These are phyloP conservation scores for Septoria linicola DNA, from an alignment of 2,329 filamentous ascomycete species.

Conservation along the genomic window DNA sequence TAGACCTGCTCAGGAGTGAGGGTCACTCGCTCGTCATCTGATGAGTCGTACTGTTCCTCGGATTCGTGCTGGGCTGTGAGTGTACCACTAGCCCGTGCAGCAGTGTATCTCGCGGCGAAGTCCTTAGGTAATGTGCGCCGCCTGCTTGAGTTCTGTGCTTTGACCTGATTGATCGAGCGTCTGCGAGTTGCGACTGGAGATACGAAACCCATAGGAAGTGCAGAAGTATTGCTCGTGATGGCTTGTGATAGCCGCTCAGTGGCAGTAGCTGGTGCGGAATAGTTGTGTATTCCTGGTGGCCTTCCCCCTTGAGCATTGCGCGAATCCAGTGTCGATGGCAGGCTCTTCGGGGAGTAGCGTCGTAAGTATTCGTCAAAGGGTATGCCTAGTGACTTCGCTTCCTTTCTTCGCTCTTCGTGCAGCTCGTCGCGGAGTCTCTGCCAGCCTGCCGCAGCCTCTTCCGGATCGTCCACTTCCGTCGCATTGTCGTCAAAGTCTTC, in stretches of 20 bases:
- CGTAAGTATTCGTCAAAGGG: constrained; percentile 9
- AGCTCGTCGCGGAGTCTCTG: constrained; percentile 11
- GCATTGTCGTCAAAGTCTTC: constrained; percentile 6
- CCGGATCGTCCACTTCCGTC: constrained; percentile 25
- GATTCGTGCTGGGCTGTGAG: not conserved
- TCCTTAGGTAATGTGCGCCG: constrained; percentile 34
- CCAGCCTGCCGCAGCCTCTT: constrained; percentile 11
- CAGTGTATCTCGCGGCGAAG: constrained; percentile 25
- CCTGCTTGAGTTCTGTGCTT: constrained; percentile 22
- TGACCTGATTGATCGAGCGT: constrained; percentile 25
- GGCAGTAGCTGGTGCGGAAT: not conserved
- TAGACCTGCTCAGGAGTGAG: constrained; percentile 7
- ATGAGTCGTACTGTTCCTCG: constrained; percentile 1
- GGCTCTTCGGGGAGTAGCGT: constrained; percentile 5
- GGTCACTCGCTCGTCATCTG: not conserved
- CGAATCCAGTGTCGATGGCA: not conserved
- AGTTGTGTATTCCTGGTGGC: not conserved
- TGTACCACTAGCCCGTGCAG: not conserved
- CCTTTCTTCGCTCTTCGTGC: constrained; percentile 6
- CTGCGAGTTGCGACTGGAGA: constrained; percentile 30
- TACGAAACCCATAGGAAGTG: constrained; percentile 36
- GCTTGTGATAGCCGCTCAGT: not conserved
- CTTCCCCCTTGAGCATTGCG: not conserved
- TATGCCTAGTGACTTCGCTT: constrained; percentile 9
- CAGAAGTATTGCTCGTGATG: not conserved